Evolutionary conservation across 2,329 filamentous ascomycete genomes (phyloP), one percentile per base, ranked within the genome.

Genomic region (Claviceps sp.): DNA sequence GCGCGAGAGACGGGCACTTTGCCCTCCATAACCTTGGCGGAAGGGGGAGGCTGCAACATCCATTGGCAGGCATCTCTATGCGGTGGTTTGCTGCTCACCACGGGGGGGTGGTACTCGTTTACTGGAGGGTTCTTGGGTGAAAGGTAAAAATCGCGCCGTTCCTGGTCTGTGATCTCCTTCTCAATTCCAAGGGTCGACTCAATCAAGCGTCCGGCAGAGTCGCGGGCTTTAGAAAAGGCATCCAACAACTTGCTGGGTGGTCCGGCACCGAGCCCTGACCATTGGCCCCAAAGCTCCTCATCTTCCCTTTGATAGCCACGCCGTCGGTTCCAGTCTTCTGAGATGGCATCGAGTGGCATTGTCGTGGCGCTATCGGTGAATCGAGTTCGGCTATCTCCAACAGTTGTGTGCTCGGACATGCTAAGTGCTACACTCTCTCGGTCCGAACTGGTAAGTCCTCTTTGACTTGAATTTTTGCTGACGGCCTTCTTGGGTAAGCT

Each of bases 41-140:
- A 80, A n/a, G 90, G 90, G 1, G 89, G 88, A 2, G 90, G 90
- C 62, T 95, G 88, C 50, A 95, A 72, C 89, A 96, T 95, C 90
- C 90, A 96, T 62, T 77, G 78, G 51, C 86, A 84, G 54, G 86
- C 88, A 51, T 82, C 81, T 62, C 73, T 81, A 63, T 79, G 82
- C 40, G 74, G 76, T 14, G 83, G 85, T 52, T 79, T 85, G 67
- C 82, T 87, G 65, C 80, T 88, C 55, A 93, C 86, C 50, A 94
- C 84, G 2, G 88, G 88, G 5, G 88, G 87, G 63, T 94, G 87
- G 54, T 90, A 79, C 55, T 94, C 87, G 68, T 94, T 93, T 60
- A 94, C 82, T 4, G 86, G 86, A 7, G 84, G 88, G 60, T 84
- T 83, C 54, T 68, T 72, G 40, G 74, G 73, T 5, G 78, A 69